phyloP scores from a whole-genome alignment of 495 filamentous ascomycete species.

The Tuber aestivum region DNA sequence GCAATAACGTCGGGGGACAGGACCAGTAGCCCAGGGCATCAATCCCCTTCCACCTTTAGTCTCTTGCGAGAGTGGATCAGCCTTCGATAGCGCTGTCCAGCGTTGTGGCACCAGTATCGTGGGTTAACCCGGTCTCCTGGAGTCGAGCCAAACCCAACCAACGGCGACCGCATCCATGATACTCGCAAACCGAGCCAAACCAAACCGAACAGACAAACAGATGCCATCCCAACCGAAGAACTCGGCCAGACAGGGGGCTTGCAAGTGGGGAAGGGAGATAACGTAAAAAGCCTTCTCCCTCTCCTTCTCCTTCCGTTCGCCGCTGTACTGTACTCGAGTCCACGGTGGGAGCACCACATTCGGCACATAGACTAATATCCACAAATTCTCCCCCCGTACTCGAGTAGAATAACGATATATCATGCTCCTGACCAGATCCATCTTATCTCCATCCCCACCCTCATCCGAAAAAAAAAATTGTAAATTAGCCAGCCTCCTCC shows the following conservation, averaged over 20 bases:
- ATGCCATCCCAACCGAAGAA: neutral
- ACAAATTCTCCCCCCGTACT: neutral
- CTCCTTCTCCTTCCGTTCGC: neutral
- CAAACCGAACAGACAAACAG: neutral
- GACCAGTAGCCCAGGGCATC: neutral
- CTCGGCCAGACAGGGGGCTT: neutral
- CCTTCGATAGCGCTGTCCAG: neutral
- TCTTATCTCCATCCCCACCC: neutral
- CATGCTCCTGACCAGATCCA: neutral
- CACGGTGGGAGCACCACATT: neutral
- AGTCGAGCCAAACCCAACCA: neutral
- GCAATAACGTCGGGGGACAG: neutral
- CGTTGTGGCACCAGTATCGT: no score
- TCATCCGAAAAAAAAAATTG: neutral
- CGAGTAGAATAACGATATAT: no score
- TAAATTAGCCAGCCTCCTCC: neutral
- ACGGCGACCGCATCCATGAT: neutral
- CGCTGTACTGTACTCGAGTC: neutral
- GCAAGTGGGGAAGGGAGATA: neutral
- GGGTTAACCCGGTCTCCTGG: no score
- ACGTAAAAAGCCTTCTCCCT: neutral
- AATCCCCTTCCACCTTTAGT: neutral
- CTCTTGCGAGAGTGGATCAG: no score
- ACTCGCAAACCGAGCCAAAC: neutral
- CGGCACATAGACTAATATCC: neutral